A percentile compares a stretch with the other conserved stretches of the same genome.
Evolutionary conservation across 208 protist species (phyloP).

Genomic region (Trypanosoma congolense): DNA sequence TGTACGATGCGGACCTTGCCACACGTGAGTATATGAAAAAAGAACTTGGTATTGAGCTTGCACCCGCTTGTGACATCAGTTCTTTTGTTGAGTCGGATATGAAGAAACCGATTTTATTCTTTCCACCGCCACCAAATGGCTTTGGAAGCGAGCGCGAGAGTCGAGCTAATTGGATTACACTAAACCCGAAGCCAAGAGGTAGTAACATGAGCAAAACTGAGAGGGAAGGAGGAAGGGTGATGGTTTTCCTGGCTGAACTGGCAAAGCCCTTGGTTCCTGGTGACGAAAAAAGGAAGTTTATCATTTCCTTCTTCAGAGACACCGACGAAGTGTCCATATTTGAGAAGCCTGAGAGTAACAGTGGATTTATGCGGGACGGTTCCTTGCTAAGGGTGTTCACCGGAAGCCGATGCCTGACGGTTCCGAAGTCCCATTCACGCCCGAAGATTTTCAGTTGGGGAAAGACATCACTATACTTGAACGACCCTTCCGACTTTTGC

Average conservation of each 20-base stretch:
- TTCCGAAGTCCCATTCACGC: constrained; percentile 50
- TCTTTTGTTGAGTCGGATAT: constrained; percentile 44
- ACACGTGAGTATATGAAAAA: constrained; percentile 70
- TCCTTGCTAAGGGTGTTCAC: constrained; percentile 78
- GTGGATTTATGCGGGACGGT: constrained; percentile 85
- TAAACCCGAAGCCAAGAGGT: constrained; percentile 64
- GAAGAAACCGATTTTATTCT: constrained; percentile 55
- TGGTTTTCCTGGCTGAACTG: constrained; percentile 74
- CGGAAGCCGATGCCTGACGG: constrained; percentile 63
- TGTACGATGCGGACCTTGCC: constrained; percentile 76
- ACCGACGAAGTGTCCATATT: constrained; percentile 83
- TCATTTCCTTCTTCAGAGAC: constrained; percentile 87
- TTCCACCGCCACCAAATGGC: constrained; percentile 86
- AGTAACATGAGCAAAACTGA: constrained; percentile 62
- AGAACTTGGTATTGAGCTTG: constrained; percentile 49
- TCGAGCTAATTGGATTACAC: constrained; percentile 69
- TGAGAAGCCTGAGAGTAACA: constrained; percentile 79
- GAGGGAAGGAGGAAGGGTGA: constrained; percentile 70
- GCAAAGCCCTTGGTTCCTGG: constrained; percentile 51
- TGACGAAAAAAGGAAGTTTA: constrained; percentile 79
- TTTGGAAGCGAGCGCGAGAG: constrained; percentile 86
- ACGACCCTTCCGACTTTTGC: constrained; percentile 66
- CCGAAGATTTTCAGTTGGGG: constrained; percentile 74
- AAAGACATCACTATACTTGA: constrained; percentile 66
- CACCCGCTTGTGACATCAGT: constrained; percentile 47